These are phyloP conservation scores for Pouteria campechiana DNA, from an alignment of 179 eudicot species.

Conservation along the genomic window DNA sequence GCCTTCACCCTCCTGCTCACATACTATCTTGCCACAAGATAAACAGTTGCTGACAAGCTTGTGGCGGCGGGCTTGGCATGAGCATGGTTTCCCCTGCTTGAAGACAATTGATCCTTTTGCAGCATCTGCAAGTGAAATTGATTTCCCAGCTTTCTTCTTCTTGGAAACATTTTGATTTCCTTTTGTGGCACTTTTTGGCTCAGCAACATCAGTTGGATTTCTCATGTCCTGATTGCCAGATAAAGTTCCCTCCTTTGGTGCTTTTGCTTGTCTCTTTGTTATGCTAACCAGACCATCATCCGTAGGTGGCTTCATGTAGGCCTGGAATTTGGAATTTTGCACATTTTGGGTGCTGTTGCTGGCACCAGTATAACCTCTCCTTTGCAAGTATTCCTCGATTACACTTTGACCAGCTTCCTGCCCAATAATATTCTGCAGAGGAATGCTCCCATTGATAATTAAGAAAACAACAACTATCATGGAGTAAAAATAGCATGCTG, in stretches of 20 bases:
- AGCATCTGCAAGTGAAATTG: conserved; percentile 83
- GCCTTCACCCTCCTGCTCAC: conserved; percentile 99
- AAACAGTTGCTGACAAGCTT: conserved; percentile 83
- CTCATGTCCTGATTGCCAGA: conserved; percentile 32
- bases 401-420: conserved; percentile 73
- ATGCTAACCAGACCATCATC: conserved; percentile 33
- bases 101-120: conserved; percentile 87
- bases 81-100: conserved; percentile 93
- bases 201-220: conserved; percentile 14
- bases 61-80: conserved; percentile 94
- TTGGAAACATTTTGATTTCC: conserved; percentile 42
- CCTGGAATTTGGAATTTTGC: conserved; percentile 51
- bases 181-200: conserved; percentile 14
- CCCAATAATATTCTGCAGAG: conserved; percentile 76
- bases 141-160: conserved; percentile 86
- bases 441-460: no score
- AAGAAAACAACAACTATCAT: no score
- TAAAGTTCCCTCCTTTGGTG: conserved; percentile 45
- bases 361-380: conserved; percentile 54
- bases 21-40: conserved; percentile 96
- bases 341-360: conserved; percentile 18
- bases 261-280: conserved; percentile 41
- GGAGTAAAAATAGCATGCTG: no score
- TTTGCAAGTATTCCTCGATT: conserved; percentile 66
- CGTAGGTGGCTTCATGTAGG: conserved; percentile 81